A percentile compares a stretch with the other conserved stretches of the same genome.
phyloP scores from a whole-genome alignment of 768 basidiomycete genomes.

The Tricholoma terreum region DNA sequence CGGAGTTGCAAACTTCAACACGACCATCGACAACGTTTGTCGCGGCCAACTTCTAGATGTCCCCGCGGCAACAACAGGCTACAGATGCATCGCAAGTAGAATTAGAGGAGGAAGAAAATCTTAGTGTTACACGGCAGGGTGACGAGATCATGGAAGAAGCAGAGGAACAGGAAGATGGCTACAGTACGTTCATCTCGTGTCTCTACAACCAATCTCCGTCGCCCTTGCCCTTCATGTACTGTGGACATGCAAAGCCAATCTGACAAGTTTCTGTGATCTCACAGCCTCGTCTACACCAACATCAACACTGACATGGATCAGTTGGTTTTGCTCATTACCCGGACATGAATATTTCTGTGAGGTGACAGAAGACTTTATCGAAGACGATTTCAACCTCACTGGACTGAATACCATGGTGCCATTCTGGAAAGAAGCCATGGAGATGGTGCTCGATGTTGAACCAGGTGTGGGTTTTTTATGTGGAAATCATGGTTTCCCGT shows the following conservation, averaged over 20 bases:
- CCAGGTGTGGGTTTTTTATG: conserved; percentile 62
- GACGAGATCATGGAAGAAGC: conserved; percentile 84
- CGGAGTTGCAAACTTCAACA: conserved; percentile 35
- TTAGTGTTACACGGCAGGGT: conserved; percentile 56
- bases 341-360: conserved; percentile 99
- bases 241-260: conserved; percentile 11
- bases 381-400: conserved; percentile 98
- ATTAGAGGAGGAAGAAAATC: conserved; percentile 59
- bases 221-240: conserved; percentile 1
- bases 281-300: conserved; percentile 89
- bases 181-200: conserved; percentile 58
- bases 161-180: conserved; percentile 73
- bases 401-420: conserved; percentile 95
- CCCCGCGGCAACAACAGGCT: conserved; percentile 38
- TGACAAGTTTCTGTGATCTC: conserved; percentile 15
- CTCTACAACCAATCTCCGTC: conserved; percentile 13
- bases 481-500: background rate
- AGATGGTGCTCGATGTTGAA: conserved; percentile 99
- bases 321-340: conserved; percentile 92
- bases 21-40: conserved; percentile 19
- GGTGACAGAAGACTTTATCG: conserved; percentile 98
- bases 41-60: conserved; percentile 24
- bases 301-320: conserved; percentile 92
- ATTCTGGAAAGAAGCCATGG: conserved; percentile 99
- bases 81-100: conserved; percentile 47